Evolutionary conservation across 2,329 filamentous ascomycete species (phyloP).

Genomic region (Phaeosphaeria sp.): DNA sequence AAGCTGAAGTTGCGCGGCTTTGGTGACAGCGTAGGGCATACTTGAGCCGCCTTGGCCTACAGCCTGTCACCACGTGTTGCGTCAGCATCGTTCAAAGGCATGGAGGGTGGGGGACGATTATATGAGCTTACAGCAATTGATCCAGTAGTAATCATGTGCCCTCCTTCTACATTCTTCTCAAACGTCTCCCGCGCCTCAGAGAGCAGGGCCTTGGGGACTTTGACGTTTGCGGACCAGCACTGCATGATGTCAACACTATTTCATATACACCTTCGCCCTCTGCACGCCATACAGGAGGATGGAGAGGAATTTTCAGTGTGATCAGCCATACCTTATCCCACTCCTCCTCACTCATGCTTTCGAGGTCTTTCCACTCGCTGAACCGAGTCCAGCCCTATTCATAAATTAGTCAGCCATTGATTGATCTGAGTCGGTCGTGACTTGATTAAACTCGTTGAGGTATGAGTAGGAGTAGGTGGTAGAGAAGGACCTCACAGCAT

Average conservation of each 20-base stretch:
- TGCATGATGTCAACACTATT: conserved; percentile 25
- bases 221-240: conserved; percentile 70
- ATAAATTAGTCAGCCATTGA: no score
- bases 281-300: conserved; percentile 13
- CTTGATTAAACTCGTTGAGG: no score
- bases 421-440: no score
- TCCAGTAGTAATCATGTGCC: conserved; percentile 68
- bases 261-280: neutral
- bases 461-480: neutral
- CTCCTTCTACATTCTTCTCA: conserved; percentile 67
- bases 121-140: conserved; percentile 66
- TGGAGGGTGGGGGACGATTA: no score
- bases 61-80: conserved; percentile 44
- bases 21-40: conserved; percentile 78
- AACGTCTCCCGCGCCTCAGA: conserved; percentile 65
- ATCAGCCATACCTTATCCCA: conserved; percentile 63
- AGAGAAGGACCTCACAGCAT: conserved; percentile 60
- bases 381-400: conserved; percentile 67
- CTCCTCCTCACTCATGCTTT: conserved; percentile 65
- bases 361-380: conserved; percentile 62
- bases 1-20: conserved; percentile 73
- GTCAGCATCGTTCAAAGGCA: neutral
- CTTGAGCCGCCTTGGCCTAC: conserved; percentile 60
- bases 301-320: conserved; percentile 7
- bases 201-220: conserved; percentile 57